Evolutionary conservation across 2,329 filamentous ascomycete species (phyloP).

Genomic region (Byssochlamys sp.): DNA sequence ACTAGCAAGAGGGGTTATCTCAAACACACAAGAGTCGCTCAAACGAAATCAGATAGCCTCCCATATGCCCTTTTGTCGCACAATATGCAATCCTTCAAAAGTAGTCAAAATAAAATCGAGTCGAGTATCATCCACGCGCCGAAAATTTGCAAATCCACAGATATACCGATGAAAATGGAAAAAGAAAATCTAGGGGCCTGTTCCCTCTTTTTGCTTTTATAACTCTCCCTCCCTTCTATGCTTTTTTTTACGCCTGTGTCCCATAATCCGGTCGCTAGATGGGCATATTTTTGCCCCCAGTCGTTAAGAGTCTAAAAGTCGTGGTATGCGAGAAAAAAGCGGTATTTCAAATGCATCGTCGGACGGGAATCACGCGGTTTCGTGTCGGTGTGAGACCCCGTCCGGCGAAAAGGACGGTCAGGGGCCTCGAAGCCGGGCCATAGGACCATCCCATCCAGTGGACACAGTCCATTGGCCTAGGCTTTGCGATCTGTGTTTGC

Average conservation of each 20-base stretch:
- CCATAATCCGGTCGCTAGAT: background rate
- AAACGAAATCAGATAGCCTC: conserved; percentile 18
- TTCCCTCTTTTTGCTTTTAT: background rate
- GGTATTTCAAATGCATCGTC: background rate
- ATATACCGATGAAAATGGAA: background rate
- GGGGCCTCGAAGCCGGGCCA: background rate
- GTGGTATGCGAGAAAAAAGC: background rate
- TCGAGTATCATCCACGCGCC: conserved; percentile 1
- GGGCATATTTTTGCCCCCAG: background rate
- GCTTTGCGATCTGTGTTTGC: conserved; percentile 6
- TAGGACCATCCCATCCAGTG: background rate
- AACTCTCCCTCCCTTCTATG: background rate
- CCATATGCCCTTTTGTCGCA: conserved; percentile 20
- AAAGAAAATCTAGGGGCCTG: background rate
- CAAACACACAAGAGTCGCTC: background rate
- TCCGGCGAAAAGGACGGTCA: background rate
- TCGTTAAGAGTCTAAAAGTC: background rate
- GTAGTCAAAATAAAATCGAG: conserved; percentile 1
- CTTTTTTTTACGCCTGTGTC: background rate
- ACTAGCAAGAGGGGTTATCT: background rate
- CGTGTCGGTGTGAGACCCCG: background rate
- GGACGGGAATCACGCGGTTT: background rate
- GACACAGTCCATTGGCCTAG: background rate
- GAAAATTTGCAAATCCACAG: conserved; percentile 1
- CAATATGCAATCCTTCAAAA: background rate